phyloP scores from a whole-genome alignment of 768 basidiomycete genomes.

The Lentinula sp. region DNA sequence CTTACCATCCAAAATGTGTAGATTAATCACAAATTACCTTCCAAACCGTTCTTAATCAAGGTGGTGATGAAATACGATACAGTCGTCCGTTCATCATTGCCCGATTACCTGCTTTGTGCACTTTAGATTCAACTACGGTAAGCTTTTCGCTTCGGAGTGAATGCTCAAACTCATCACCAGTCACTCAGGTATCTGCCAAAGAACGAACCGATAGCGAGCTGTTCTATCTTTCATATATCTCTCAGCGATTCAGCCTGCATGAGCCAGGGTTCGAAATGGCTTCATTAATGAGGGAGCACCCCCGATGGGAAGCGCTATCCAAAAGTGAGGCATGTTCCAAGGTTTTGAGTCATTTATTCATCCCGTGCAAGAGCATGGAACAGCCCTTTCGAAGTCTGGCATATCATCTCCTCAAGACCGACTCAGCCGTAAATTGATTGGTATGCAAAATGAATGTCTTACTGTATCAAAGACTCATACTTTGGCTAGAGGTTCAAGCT shows the following conservation, averaged over 20 bases:
- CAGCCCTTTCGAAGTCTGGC: slow-evolving; percentile 30
- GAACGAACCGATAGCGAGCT: slow-evolving; percentile 80
- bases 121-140: slow-evolving; percentile 62
- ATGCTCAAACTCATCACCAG: background rate
- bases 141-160: slow-evolving; percentile 18
- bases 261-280: slow-evolving; percentile 34
- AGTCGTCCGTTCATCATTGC: slow-evolving; percentile 62
- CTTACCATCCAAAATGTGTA: background rate
- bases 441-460: slow-evolving; percentile 28
- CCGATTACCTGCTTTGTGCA: slow-evolving; percentile 53
- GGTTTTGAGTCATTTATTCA: background rate
- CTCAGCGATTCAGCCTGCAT: slow-evolving; percentile 32
- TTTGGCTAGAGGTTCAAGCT: slow-evolving; percentile 18
- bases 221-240: slow-evolving; percentile 70
- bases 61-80: slow-evolving; percentile 27
- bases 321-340: slow-evolving; percentile 37
- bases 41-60: slow-evolving; percentile 18
- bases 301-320: slow-evolving; percentile 61
- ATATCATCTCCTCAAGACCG: slow-evolving; percentile 34
- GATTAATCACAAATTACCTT: background rate
- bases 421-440: slow-evolving; percentile 55
- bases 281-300: slow-evolving; percentile 37
- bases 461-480: background rate
- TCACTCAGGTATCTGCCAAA: slow-evolving; percentile 52
- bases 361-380: slow-evolving; percentile 49